Conservation (phyloP, 768 basidiomycete genomes). For the Scleroderma bovista region DNA sequence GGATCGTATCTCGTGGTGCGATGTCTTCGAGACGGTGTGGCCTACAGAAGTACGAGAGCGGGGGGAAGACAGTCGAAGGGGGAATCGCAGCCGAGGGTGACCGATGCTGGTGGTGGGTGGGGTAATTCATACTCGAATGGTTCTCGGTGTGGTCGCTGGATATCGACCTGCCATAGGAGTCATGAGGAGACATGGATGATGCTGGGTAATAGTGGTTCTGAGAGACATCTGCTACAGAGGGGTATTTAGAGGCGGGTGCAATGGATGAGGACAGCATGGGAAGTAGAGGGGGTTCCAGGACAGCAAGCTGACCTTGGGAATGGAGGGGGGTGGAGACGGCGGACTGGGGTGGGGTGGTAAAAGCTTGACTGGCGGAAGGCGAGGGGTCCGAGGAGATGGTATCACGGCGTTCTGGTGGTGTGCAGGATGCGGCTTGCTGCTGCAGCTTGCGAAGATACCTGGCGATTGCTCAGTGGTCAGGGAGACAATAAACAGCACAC, state of each 20-base stretch:
- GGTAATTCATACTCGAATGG: background rate
- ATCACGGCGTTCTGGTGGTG: conserved; percentile 35
- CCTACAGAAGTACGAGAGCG: conserved; percentile 71
- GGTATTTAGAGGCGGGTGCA: conserved; percentile 63
- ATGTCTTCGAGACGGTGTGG: conserved; percentile 76
- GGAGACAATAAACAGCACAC: conserved; percentile 14
- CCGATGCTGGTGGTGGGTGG: background rate
- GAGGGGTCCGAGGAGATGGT: conserved; percentile 42
- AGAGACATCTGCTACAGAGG: conserved; percentile 65
- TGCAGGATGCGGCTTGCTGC: conserved; percentile 48
- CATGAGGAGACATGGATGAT: conserved; percentile 24
- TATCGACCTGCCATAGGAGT: conserved; percentile 32
- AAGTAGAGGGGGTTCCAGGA: conserved; percentile 45
- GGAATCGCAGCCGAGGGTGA: conserved; percentile 19
- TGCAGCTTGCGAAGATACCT: conserved; percentile 79
- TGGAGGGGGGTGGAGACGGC: conserved; percentile 40
- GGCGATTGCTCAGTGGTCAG: background rate
- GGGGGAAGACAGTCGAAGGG: conserved; percentile 40
- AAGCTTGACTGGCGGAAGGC: conserved; percentile 30
- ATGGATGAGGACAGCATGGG: conserved; percentile 31
- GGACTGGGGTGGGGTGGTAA: conserved; percentile 45
- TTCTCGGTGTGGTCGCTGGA: background rate
- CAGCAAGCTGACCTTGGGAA: conserved; percentile 26
- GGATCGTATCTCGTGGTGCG: conserved; percentile 75
- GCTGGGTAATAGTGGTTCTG: conserved; percentile 49